Percentiles rank a stretch among this genome's conserved stretches.
These are phyloP conservation scores for Teunomyces barrocoloradensis DNA, from an alignment of 805 yeast species.

Conservation along the genomic window DNA sequence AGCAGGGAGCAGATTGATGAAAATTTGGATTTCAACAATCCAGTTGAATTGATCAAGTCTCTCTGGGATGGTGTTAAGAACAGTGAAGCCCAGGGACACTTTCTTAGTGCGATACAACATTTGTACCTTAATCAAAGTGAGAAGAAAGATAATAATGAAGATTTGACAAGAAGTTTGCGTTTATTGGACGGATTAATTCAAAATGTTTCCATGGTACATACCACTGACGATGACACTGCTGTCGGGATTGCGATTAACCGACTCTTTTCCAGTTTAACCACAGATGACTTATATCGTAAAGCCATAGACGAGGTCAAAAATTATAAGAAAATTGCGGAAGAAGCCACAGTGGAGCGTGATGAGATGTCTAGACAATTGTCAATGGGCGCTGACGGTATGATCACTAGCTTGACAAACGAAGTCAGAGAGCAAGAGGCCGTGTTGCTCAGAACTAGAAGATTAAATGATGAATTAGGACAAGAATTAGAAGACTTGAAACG, in stretches of 20 bases:
- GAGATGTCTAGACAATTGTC: constrained; percentile 63
- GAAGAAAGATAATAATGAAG: constrained; percentile 42
- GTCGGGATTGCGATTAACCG: constrained; percentile 75
- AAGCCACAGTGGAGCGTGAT: constrained; percentile 39
- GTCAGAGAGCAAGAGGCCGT: constrained; percentile 61
- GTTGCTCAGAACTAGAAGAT: constrained; percentile 56
- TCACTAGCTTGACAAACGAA: constrained; percentile 58
- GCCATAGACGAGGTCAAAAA: constrained; percentile 42
- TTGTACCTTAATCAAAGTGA: constrained; percentile 56
- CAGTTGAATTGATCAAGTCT: constrained; percentile 62
- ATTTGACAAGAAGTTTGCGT: constrained; percentile 51
- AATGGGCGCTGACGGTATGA: constrained; percentile 74
- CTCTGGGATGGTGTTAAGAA: constrained; percentile 57
- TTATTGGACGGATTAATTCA: constrained; percentile 65
- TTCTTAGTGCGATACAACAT: constrained; percentile 65
- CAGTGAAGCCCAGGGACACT: constrained; percentile 56
- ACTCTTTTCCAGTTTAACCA: constrained; percentile 66
- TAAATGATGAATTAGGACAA: constrained; percentile 55
- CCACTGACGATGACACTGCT: constrained; percentile 47
- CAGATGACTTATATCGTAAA: constrained; percentile 81
- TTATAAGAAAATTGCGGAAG: constrained; percentile 23
- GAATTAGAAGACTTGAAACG: constrained; percentile 65
- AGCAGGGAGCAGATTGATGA: constrained; percentile 31
- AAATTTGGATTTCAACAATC: constrained; percentile 63
- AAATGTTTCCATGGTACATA: constrained; percentile 54